phyloP scores from a whole-genome alignment of 345 rosid genomes.

The Sisymbrium altissimum region DNA sequence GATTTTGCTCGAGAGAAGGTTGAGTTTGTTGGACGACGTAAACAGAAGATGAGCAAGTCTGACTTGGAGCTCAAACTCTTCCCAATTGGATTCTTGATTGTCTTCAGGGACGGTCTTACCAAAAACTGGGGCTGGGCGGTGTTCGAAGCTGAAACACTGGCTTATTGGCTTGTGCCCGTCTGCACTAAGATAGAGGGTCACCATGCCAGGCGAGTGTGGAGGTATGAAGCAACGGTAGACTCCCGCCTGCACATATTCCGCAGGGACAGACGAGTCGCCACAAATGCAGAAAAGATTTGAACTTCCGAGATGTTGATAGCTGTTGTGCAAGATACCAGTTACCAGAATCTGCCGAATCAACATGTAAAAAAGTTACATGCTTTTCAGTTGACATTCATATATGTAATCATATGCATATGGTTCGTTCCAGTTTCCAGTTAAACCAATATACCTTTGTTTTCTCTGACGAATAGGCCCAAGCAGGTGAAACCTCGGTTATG shows the following conservation, averaged over 20 bases:
- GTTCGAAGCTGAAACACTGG: slow-evolving; percentile 72
- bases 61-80: slow-evolving; percentile 65
- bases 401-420: neutral
- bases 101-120: slow-evolving; percentile 39
- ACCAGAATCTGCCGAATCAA: slow-evolving; percentile 56
- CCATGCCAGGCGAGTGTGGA: slow-evolving; percentile 63
- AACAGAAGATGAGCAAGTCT: slow-evolving; percentile 78
- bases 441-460: slow-evolving; percentile 63
- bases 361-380: neutral
- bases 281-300: slow-evolving; percentile 67
- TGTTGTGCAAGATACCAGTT: slow-evolving; percentile 64
- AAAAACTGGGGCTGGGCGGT: slow-evolving; percentile 40
- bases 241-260: slow-evolving; percentile 67
- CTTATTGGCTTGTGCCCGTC: slow-evolving; percentile 84
- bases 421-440: neutral
- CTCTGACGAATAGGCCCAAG: slow-evolving; percentile 78
- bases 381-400: neutral
- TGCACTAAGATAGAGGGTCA: slow-evolving; percentile 62
- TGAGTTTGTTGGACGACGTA: slow-evolving; percentile 60
- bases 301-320: slow-evolving; percentile 49
- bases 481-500: slow-evolving; percentile 78
- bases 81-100: slow-evolving; percentile 52
- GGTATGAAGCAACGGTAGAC: slow-evolving; percentile 80
- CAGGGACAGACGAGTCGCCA: slow-evolving; percentile 58
- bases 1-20: slow-evolving; percentile 51